phyloP scores from a whole-genome alignment of 75 land plant genomes.

The Pinus albicaulis region DNA sequence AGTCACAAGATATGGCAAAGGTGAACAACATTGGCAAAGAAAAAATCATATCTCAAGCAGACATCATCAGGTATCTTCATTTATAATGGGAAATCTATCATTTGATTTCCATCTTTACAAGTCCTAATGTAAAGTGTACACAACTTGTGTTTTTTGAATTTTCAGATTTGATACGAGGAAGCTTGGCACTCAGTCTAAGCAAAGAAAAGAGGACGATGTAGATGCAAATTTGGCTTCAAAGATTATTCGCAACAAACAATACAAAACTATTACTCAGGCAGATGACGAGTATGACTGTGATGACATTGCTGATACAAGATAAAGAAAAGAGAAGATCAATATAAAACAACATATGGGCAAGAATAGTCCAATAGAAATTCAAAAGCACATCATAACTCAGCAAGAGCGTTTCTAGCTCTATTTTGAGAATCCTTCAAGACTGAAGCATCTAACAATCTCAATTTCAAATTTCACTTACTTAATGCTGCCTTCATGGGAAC shows the following conservation, averaged over 20 bases:
- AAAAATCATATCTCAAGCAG: no score
- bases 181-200: no score
- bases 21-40: no score
- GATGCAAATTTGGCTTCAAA: conserved; percentile 62
- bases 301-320: conserved; percentile 35
- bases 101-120: no score
- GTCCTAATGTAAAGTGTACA: no score
- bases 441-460: conserved; percentile 81
- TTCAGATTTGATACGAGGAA: no score
- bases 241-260: conserved; percentile 68
- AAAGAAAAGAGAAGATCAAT: conserved; percentile 16
- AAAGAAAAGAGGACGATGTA: no score
- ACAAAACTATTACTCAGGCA: conserved; percentile 40
- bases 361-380: conserved; percentile 11
- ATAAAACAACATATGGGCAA: conserved; percentile 17
- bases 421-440: conserved; percentile 83
- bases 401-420: conserved; percentile 89
- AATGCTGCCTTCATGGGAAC: conserved; percentile 75
- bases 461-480: conserved; percentile 84
- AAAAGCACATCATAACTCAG: conserved; percentile 68
- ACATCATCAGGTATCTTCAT: no score
- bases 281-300: conserved; percentile 94
- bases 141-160: no score
- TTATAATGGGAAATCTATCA: no score
- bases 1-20: no score